Evolutionary conservation across 805 yeast genomes (phyloP).

Genomic region (Hemisphaericaspora nanyangensis): DNA sequence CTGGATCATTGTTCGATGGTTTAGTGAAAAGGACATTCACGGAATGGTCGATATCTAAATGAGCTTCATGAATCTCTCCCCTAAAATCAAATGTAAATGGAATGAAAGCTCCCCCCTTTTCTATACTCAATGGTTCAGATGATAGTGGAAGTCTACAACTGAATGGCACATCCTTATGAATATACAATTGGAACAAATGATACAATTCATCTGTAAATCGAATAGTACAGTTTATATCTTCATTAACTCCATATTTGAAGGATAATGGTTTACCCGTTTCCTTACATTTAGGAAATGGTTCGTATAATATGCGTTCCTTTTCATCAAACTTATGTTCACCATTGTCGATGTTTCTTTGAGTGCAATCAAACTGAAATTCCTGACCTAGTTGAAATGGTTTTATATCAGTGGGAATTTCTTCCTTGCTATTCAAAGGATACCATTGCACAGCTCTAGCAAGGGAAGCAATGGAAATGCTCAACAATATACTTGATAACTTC

Average conservation of each 20-base stretch:
- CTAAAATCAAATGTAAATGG: slow-evolving; percentile 64
- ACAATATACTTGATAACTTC: neutral
- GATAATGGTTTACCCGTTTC: slow-evolving; percentile 61
- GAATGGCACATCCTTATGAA: slow-evolving; percentile 76
- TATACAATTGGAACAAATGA: slow-evolving; percentile 69
- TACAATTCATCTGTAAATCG: slow-evolving; percentile 59
- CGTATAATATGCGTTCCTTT: slow-evolving; percentile 55
- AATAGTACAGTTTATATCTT: slow-evolving; percentile 57
- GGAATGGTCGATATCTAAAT: slow-evolving; percentile 60
- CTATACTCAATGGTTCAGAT: slow-evolving; percentile 39
- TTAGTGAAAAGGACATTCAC: slow-evolving; percentile 49
- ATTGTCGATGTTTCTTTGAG: slow-evolving; percentile 61
- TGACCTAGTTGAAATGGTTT: slow-evolving; percentile 40
- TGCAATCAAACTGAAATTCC: slow-evolving; percentile 53
- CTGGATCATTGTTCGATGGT: slow-evolving; percentile 25
- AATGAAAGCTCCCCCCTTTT: slow-evolving; percentile 42
- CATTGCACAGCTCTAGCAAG: slow-evolving; percentile 20
- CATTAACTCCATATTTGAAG: slow-evolving; percentile 51
- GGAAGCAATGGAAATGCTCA: neutral
- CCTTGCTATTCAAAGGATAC: slow-evolving; percentile 36
- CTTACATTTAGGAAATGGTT: slow-evolving; percentile 55
- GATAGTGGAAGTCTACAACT: slow-evolving; percentile 60
- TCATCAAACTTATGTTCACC: slow-evolving; percentile 74
- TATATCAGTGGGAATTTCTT: slow-evolving; percentile 31
- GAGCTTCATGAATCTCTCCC: slow-evolving; percentile 64